Conservation (phyloP, 208 protist genomes). For the Angomonas ambiguus region DNA sequence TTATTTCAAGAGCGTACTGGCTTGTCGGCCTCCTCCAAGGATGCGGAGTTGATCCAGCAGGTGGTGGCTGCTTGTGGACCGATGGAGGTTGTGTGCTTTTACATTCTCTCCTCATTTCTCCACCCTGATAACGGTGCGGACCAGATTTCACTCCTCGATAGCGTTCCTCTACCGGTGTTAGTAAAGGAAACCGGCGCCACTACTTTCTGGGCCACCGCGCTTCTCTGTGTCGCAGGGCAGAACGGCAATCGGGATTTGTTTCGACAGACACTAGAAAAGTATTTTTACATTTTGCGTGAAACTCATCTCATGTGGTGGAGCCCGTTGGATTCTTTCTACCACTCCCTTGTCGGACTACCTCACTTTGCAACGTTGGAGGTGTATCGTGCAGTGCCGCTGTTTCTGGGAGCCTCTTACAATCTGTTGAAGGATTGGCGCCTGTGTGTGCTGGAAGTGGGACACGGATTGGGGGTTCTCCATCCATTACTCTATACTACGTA, state of each 20-base stretch:
- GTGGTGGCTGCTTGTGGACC: not conserved
- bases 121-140: not conserved
- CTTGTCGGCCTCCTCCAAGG: not conserved
- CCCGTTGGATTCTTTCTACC: slow-evolving; percentile 48
- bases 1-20: not conserved
- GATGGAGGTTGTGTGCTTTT: not conserved
- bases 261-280: slow-evolving; percentile 22
- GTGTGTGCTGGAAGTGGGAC: slow-evolving; percentile 43
- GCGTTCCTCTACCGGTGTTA: slow-evolving; percentile 19
- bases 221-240: slow-evolving; percentile 19
- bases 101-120: not conserved
- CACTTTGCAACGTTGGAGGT: slow-evolving; percentile 43
- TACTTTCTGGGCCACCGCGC: slow-evolving; percentile 13
- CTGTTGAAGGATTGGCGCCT: slow-evolving; percentile 37
- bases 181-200: slow-evolving; percentile 12
- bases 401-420: slow-evolving; percentile 27
- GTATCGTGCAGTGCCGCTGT: slow-evolving; percentile 43
- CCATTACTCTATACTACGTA: slow-evolving; percentile 30
- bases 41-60: not conserved
- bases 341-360: slow-evolving; percentile 46
- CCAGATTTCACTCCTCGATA: slow-evolving; percentile 3
- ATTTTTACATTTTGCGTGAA: slow-evolving; percentile 39
- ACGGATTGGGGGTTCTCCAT: slow-evolving; percentile 53
- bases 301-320: slow-evolving; percentile 52
- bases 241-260: slow-evolving; percentile 19